Evolutionary conservation across 228 moss, liverwort and hornwort genomes (phyloP).

Genomic region (Sphagnum magellanicum): DNA sequence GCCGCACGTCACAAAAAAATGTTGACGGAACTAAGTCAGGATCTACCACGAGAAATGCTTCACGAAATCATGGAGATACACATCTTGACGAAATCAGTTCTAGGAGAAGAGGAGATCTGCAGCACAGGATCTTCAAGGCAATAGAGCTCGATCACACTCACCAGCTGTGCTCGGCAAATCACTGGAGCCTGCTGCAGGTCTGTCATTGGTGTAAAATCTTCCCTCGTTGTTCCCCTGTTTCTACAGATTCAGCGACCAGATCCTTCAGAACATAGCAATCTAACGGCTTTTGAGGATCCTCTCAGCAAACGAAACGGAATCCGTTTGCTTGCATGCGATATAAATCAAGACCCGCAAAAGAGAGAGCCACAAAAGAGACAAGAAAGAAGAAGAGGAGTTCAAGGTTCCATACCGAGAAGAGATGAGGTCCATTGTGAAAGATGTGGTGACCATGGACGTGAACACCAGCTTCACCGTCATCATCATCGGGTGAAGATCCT

Average conservation of each 20-base stretch:
- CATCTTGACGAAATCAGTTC: no score
- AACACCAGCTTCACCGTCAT: constrained; percentile 27
- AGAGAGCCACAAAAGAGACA: neutral
- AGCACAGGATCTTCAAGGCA: constrained; percentile 8
- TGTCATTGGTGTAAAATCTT: constrained; percentile 22
- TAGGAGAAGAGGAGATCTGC: no score
- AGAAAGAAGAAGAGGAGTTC: neutral
- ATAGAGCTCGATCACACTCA: constrained; percentile 36
- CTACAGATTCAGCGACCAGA: neutral
- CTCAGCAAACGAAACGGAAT: no score
- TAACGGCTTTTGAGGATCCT: no score
- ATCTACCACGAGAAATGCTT: no score
- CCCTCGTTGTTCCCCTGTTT: constrained; percentile 38
- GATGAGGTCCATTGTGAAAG: constrained; percentile 19
- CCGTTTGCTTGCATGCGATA: neutral
- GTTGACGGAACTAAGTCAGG: neutral
- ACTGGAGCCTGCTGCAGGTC: constrained; percentile 12
- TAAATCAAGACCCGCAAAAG: neutral
- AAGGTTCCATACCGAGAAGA: constrained; percentile 27
- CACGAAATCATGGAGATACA: no score
- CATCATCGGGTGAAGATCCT: constrained; percentile 34
- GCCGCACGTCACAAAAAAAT: neutral
- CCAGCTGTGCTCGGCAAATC: constrained; percentile 10
- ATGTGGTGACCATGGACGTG: constrained; percentile 27
- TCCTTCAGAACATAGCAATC: neutral